These are phyloP conservation scores for Blastocystis hominis DNA, from an alignment of 352 stramenopile species.

Conservation along the genomic window DNA sequence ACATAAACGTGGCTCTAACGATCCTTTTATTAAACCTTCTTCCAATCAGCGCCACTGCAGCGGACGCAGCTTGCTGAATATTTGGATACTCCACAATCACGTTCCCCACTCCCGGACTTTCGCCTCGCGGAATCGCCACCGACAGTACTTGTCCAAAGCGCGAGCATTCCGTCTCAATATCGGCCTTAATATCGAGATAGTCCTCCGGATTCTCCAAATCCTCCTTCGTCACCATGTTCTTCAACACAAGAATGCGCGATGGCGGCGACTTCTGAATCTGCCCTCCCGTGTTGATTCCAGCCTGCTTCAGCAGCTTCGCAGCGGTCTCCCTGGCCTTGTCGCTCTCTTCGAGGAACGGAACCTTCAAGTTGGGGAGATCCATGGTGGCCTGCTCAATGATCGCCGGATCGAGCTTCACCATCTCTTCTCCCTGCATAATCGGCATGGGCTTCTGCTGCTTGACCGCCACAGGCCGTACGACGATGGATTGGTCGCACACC, in stretches of 20 bases:
- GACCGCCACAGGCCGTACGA: conserved; percentile 56
- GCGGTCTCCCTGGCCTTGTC: conserved; percentile 6
- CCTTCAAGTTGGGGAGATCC: conserved; percentile 42
- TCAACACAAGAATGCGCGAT: conserved; percentile 36
- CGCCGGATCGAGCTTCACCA: conserved; percentile 3
- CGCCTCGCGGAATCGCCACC: conserved; percentile 36
- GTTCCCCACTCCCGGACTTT: conserved; percentile 38
- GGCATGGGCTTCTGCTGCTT: not conserved
- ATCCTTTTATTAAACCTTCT: conserved; percentile 54
- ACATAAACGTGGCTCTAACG: conserved; percentile 45
- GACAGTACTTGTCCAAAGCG: conserved; percentile 54
- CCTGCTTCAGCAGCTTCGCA: conserved; percentile 48
- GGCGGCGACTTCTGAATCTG: conserved; percentile 52
- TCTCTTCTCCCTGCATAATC: not conserved
- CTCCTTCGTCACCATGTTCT: conserved; percentile 55
- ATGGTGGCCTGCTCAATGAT: not conserved
- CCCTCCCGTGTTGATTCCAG: conserved; percentile 32
- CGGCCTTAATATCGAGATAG: conserved; percentile 56
- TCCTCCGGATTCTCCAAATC: conserved; percentile 55
- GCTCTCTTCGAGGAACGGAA: conserved; percentile 3
- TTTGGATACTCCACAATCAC: conserved; percentile 56
- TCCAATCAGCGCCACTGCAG: conserved; percentile 48
- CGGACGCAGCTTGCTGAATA: conserved; percentile 45
- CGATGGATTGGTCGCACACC: conserved; percentile 69
- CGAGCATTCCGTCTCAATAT: conserved; percentile 56